Conservation (phyloP, 805 yeast species). For the Suhomyces emberorum region DNA sequence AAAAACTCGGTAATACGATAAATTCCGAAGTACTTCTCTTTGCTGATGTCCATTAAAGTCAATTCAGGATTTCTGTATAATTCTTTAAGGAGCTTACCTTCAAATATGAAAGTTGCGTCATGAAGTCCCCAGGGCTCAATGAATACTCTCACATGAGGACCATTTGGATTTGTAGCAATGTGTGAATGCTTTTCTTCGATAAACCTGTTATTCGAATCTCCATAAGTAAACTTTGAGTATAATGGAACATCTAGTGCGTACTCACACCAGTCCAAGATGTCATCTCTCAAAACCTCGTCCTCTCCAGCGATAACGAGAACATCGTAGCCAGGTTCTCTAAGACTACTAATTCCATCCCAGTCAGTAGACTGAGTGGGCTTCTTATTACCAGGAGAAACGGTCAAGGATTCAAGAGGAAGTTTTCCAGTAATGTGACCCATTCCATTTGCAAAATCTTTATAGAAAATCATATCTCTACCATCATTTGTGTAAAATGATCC, state of each 20-base stretch:
- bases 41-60: conserved; percentile 5
- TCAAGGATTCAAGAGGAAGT: conserved; percentile 7
- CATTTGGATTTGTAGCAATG: conserved; percentile 11
- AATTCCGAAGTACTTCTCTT: conserved; percentile 20
- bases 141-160: conserved; percentile 20
- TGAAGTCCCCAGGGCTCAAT: conserved; percentile 39
- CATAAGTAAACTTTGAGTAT: conserved; percentile 18
- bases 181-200: conserved; percentile 19
- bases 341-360: conserved; percentile 34
- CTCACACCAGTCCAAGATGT: conserved; percentile 32
- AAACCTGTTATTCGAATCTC: conserved; percentile 20
- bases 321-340: conserved; percentile 20
- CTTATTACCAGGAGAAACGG: conserved; percentile 25
- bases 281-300: conserved; percentile 42
- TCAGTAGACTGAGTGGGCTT: conserved; percentile 21
- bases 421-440: conserved; percentile 11
- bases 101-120: conserved; percentile 28
- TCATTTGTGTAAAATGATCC: conserved; percentile 32
- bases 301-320: conserved; percentile 38
- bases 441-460: neutral
- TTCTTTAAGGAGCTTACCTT: conserved; percentile 18
- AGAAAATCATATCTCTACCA: conserved; percentile 10
- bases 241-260: conserved; percentile 30
- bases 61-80: conserved; percentile 8
- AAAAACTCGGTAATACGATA: conserved; percentile 21